Percentiles rank a stretch among this genome's conserved stretches.
These are phyloP conservation scores for Niebla homalea DNA, from an alignment of 495 filamentous ascomycete species.

Conservation along the genomic window DNA sequence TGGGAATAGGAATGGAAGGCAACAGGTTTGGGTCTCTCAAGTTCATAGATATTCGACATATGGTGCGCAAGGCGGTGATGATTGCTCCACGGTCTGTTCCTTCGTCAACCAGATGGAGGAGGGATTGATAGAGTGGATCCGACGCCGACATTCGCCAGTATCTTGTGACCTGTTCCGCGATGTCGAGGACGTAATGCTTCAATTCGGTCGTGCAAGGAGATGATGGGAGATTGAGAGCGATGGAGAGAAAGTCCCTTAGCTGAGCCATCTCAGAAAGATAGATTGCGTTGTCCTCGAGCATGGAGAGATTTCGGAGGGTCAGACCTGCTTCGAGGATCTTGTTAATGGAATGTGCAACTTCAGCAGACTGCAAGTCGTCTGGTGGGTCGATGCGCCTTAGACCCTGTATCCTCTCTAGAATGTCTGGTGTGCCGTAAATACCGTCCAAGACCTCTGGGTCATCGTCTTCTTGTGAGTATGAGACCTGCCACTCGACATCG, in stretches of 20 bases:
- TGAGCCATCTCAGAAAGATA: slow-evolving; percentile 62
- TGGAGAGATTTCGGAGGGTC: slow-evolving; percentile 84
- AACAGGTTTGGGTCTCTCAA: slow-evolving; percentile 54
- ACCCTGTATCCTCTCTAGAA: slow-evolving; percentile 51
- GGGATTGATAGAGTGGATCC: slow-evolving; percentile 37
- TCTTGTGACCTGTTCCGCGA: slow-evolving; percentile 78
- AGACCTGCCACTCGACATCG: slow-evolving; percentile 66
- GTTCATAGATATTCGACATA: slow-evolving; percentile 79
- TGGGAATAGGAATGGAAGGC: slow-evolving; percentile 49
- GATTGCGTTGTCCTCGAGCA: slow-evolving; percentile 74
- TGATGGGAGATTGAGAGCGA: slow-evolving; percentile 65
- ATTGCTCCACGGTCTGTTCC: slow-evolving; percentile 77
- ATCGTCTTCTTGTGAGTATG: slow-evolving; percentile 44
- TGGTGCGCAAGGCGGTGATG: slow-evolving; percentile 64
- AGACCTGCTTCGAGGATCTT: slow-evolving; percentile 77
- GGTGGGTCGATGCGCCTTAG: slow-evolving; percentile 41
- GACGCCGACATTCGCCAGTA: slow-evolving; percentile 49
- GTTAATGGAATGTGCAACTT: slow-evolving; percentile 55
- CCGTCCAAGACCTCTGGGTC: slow-evolving; percentile 52
- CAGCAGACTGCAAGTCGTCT: slow-evolving; percentile 63
- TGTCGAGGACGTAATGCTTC: slow-evolving; percentile 84
- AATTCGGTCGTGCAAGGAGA: slow-evolving; percentile 67
- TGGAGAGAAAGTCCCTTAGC: slow-evolving; percentile 66
- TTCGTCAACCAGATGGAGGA: slow-evolving; percentile 34
- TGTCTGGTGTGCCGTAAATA: slow-evolving; percentile 60